phyloP scores from a whole-genome alignment of 176 grass and related monocot species.

The Luzula sylvatica region DNA sequence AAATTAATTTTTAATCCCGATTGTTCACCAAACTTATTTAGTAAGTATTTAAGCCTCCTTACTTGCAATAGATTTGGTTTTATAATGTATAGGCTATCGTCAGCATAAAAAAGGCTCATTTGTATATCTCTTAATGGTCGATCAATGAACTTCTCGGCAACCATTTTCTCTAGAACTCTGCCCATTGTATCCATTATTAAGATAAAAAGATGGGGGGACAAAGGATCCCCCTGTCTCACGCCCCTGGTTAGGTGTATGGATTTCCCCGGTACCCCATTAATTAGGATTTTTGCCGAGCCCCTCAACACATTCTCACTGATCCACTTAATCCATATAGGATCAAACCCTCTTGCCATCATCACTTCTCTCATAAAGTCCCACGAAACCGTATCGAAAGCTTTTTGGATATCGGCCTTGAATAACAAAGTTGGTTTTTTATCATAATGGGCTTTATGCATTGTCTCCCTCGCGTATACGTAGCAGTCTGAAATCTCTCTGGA shows the following conservation, averaged over 20 bases:
- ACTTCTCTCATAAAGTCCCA: not conserved
- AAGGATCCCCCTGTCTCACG: not conserved
- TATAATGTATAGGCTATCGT: not conserved
- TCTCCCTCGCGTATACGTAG: not conserved
- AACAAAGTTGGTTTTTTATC: not conserved
- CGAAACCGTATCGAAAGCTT: not conserved
- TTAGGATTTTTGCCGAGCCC: too few species aligned
- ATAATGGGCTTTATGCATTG: not conserved
- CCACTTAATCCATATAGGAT: too few species aligned
- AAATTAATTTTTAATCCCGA: not conserved
- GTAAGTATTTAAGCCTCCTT: not conserved
- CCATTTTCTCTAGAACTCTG: too few species aligned
- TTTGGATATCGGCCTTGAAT: not conserved
- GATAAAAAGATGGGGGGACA: not conserved
- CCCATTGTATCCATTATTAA: not conserved
- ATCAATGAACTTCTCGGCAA: too few species aligned
- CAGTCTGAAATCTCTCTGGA: not conserved
- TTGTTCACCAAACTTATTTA: not conserved
- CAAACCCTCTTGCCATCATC: not conserved
- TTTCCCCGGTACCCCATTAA: too few species aligned
- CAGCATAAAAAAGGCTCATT: not conserved
- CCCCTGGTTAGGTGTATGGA: too few species aligned
- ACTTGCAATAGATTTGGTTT: not conserved
- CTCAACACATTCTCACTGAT: too few species aligned
- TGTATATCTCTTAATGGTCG: too few species aligned